These are phyloP conservation scores for Dactylellina haptotyla DNA, from an alignment of 2,329 filamentous ascomycete genomes.

Conservation along the genomic window DNA sequence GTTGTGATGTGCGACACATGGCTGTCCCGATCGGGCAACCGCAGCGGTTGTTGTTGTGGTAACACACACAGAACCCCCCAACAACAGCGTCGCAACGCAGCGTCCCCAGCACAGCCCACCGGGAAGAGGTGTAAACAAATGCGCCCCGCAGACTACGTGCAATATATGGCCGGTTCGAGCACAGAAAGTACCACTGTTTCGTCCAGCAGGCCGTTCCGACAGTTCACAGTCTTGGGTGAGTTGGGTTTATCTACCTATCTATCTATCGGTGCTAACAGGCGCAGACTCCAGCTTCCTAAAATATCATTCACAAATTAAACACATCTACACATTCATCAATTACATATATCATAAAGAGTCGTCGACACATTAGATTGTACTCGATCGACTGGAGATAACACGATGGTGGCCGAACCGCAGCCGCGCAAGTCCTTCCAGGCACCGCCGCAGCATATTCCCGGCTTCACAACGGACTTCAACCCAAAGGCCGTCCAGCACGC, in stretches of 20 bases:
- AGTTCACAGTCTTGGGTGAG: constrained; percentile 19
- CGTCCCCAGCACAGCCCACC: neutral
- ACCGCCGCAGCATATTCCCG: constrained; percentile 13
- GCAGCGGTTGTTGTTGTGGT: constrained; percentile 37
- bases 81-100: constrained; percentile 34
- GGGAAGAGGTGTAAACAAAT: constrained; percentile 27
- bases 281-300: constrained; percentile 15
- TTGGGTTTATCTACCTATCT: neutral
- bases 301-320: neutral
- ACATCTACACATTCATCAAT: neutral
- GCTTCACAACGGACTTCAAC: constrained; percentile 44
- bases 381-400: constrained; percentile 27
- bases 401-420: constrained; percentile 30
- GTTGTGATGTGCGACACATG: constrained; percentile 25
- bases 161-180: neutral
- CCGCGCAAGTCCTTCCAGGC: constrained; percentile 38
- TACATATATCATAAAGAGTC: no score
- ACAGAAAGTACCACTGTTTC: neutral
- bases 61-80: constrained; percentile 17
- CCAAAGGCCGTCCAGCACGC: constrained; percentile 48
- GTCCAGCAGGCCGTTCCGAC: constrained; percentile 18
- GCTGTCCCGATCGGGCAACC: constrained; percentile 9
- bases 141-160: neutral
- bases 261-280: neutral
- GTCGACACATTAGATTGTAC: constrained; percentile 32